phyloP scores from a whole-genome alignment of 495 filamentous ascomycete genomes.

The Neurospora hispaniola region DNA sequence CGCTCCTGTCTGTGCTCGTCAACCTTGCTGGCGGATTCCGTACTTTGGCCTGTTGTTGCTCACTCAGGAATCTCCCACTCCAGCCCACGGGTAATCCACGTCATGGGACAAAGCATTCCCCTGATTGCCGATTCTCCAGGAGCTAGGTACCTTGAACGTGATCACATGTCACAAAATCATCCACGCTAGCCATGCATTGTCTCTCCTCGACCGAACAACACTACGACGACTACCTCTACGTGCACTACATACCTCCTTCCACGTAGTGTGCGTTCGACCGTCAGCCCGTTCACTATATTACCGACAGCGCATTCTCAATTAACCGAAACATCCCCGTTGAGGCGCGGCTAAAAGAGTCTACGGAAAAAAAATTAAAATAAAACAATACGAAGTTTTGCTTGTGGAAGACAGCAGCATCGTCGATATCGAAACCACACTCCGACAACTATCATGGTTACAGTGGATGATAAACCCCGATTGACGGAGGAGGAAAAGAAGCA shows the following conservation, averaged over 20 bases:
- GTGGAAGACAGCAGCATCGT: neutral
- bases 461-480: conserved; percentile 59
- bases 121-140: neutral
- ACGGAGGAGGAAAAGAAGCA: conserved; percentile 82
- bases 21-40: neutral
- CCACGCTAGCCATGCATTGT: neutral
- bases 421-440: neutral
- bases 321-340: neutral
- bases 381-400: neutral
- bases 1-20: neutral
- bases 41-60: neutral
- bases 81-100: neutral
- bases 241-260: neutral
- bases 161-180: neutral
- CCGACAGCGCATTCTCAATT: neutral
- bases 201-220: neutral
- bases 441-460: neutral
- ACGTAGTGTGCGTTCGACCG: neutral
- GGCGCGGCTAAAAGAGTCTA: neutral
- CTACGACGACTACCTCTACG: neutral
- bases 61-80: neutral
- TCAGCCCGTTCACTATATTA: neutral
- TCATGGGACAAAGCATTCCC: neutral
- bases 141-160: neutral
- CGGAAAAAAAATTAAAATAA: neutral